Evolutionary conservation across 495 filamentous ascomycete species (phyloP).

Genomic region (Annulohypoxylon moriforme): DNA sequence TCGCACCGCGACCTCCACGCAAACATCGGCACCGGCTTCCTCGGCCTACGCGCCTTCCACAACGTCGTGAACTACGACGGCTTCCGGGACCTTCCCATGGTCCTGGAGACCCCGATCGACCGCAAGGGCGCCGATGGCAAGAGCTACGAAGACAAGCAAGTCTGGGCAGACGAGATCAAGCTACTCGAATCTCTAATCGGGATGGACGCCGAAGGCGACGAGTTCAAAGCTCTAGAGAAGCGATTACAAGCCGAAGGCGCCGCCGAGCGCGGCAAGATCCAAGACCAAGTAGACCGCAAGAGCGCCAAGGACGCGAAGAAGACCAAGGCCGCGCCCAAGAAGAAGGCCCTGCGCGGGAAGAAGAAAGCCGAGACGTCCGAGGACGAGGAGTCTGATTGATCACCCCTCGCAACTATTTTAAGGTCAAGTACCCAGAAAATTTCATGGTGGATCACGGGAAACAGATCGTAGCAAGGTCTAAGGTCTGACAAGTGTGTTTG

Average conservation of each 20-base stretch:
- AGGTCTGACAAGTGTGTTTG: neutral
- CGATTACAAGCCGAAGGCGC: slow-evolving; percentile 74
- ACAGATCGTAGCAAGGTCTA: neutral
- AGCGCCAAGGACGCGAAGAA: slow-evolving; percentile 64
- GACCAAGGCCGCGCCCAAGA: slow-evolving; percentile 52
- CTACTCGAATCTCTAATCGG: slow-evolving; percentile 88
- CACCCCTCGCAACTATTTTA: neutral
- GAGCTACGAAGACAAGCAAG: slow-evolving; percentile 72
- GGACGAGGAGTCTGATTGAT: slow-evolving; percentile 54
- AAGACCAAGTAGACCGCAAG: slow-evolving; percentile 81
- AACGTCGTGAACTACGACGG: slow-evolving; percentile 85
- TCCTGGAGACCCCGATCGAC: slow-evolving; percentile 94
- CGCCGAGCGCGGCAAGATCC: slow-evolving; percentile 75
- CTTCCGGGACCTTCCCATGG: slow-evolving; percentile 85
- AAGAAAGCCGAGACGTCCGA: slow-evolving; percentile 49
- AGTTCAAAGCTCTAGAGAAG: slow-evolving; percentile 73
- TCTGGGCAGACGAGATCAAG: slow-evolving; percentile 90
- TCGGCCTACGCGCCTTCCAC: slow-evolving; percentile 90
- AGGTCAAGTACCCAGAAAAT: too few relatives aligned
- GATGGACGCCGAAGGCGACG: slow-evolving; percentile 74
- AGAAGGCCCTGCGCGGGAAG: slow-evolving; percentile 40
- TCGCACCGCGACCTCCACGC: slow-evolving; percentile 88
- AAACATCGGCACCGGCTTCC: slow-evolving; percentile 93
- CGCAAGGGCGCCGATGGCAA: slow-evolving; percentile 66
- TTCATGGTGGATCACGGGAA: neutral